Base-by-base conservation (phyloP, 768 basidiomycete genomes). In the Suillus weaverae region DNA sequence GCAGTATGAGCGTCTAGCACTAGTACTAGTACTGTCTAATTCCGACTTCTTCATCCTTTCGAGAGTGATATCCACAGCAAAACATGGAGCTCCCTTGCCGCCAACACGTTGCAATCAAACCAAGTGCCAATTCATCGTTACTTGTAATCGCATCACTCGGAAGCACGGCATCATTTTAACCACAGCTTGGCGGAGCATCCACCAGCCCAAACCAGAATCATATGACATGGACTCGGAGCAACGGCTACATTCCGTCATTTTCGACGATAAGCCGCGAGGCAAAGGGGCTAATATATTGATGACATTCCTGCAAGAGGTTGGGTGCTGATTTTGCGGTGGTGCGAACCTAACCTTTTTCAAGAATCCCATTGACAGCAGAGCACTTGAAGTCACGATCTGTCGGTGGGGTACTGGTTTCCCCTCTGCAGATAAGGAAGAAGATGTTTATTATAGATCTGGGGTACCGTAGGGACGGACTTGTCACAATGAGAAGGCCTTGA, bases 131-230 rank as follows among this genome's bases (percentile, higher is more conserved):
- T 60, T 20, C 30, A 16, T 54, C 32, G 16, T 30, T 22, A 20
- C 26, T 22, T 7, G 4, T 32, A 8, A 16, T 61, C 13, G 20
- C 11, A n/a, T 30, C 16, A 54, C 43, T 11, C n/a, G 51, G 41
- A 35, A 32, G 20, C 32, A 20, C 26, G 30, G 26, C 39, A 35
- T 54, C 11, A 54, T 54, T 39, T 32, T 13, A 11, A 2, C 30
- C 57, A 59, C 39, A 30, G 57, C n/a, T 36, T 56, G 55, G 20
- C 55, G 35, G 35, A 56, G 35, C 38, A 59, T 59, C 56, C 39
- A 57, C 22, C 22, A 55, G 33, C 20, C 20, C 20, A n/a, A 56
- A 56, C n/a, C 22, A 20, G 53, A 20, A 39, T 6, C 56, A 59
- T 26, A 36, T 22, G n/a, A 33, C 33, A 55, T 13, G 9, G 55